These are phyloP conservation scores for Globisporangium orthogonon DNA, from an alignment of 352 stramenopile species.

Conservation along the genomic window DNA sequence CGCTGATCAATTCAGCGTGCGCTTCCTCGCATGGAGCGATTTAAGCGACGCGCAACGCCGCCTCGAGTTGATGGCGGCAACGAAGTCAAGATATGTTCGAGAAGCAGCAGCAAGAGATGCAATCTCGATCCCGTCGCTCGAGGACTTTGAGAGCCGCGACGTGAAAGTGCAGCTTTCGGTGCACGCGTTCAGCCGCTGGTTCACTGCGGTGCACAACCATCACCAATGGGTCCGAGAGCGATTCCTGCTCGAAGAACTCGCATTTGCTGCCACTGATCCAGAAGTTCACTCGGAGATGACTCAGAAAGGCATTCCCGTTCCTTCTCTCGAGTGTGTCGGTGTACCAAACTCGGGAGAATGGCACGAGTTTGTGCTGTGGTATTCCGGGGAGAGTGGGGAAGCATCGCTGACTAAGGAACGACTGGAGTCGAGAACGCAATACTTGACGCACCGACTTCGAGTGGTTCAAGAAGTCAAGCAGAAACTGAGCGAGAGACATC, in stretches of 20 bases:
- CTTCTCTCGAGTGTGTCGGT: conserved; percentile 18
- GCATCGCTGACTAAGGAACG: conserved; percentile 19
- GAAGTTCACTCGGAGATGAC: conserved; percentile 31
- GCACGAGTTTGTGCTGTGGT: conserved; percentile 51
- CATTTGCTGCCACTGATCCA: conserved; percentile 39
- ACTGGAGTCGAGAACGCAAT: conserved; percentile 26
- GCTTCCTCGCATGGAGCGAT: conserved; percentile 32
- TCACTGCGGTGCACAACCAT: conserved; percentile 28
- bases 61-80: conserved; percentile 49
- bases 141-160: conserved; percentile 44
- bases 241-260: conserved; percentile 55
- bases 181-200: conserved; percentile 57
- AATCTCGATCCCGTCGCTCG: conserved; percentile 26
- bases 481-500: conserved; percentile 18
- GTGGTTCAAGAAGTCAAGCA: conserved; percentile 20
- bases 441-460: conserved; percentile 27
- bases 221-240: conserved; percentile 40
- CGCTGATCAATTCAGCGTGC: conserved; percentile 5
- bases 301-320: conserved; percentile 21
- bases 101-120: conserved; percentile 29
- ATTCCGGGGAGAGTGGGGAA: conserved; percentile 25
- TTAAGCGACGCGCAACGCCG: conserved; percentile 32
- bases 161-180: conserved; percentile 34
- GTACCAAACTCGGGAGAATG: conserved; percentile 20
- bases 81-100: conserved; percentile 39